These are phyloP conservation scores for Linaria vulgaris DNA, from an alignment of 257 asterid species.

Conservation along the genomic window DNA sequence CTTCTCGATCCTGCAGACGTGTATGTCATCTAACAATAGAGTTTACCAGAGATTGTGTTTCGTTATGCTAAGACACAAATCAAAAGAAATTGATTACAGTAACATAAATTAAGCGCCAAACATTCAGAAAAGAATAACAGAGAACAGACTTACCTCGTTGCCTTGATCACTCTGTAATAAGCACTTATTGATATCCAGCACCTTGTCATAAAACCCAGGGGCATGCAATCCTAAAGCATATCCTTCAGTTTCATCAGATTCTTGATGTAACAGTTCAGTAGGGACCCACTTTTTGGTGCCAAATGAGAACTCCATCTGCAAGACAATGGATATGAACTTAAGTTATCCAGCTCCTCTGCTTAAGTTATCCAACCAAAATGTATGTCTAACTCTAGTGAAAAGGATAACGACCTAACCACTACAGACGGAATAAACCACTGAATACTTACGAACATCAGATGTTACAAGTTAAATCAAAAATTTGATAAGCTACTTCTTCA, in stretches of 20 bases:
- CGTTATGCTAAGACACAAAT: background rate
- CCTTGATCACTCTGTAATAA: slow-evolving; percentile 83
- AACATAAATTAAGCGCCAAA: slow-evolving; percentile 8
- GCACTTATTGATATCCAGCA: slow-evolving; percentile 74
- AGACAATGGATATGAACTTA: slow-evolving; percentile 23
- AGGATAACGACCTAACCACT: no score
- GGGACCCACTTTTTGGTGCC: slow-evolving; percentile 89
- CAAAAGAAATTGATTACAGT: slow-evolving; percentile 4
- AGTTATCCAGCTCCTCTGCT: background rate
- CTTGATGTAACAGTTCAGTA: slow-evolving; percentile 53
- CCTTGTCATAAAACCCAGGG: slow-evolving; percentile 94
- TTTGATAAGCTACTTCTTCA: slow-evolving; percentile 14
- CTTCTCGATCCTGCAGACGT: slow-evolving; percentile 16
- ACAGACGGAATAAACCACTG: background rate
- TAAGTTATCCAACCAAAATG: background rate
- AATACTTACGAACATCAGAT: slow-evolving; percentile 5
- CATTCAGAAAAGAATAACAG: slow-evolving; percentile 13
- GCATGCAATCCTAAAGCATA: slow-evolving; percentile 92
- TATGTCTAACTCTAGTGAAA: no score
- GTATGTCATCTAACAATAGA: slow-evolving; percentile 1
- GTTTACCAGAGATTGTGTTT: background rate
- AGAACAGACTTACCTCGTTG: slow-evolving; percentile 55
- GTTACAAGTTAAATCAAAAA: slow-evolving; percentile 12
- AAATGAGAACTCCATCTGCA: slow-evolving; percentile 95
- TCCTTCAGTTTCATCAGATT: slow-evolving; percentile 38